A percentile compares a stretch with the other conserved stretches of the same genome.
Conservation (phyloP, 768 basidiomycete genomes). For the Leccinum ochraceum region DNA sequence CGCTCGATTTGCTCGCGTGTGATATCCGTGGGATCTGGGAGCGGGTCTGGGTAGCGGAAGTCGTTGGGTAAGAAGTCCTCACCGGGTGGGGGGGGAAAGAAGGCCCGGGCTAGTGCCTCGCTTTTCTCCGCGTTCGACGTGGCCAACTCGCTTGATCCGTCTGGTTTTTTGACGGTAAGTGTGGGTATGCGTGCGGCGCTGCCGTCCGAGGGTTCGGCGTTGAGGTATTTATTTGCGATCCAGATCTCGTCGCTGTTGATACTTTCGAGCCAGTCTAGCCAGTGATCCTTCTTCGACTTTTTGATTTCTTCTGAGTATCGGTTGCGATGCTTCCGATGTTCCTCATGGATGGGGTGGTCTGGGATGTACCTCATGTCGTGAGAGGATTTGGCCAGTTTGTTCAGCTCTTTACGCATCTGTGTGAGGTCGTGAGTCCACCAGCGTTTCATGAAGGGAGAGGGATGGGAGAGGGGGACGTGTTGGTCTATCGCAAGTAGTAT, state of each 20-base stretch:
- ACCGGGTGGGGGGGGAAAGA: not conserved
- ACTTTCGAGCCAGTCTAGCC: slow-evolving; percentile 11
- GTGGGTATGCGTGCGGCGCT: not conserved
- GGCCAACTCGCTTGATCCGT: not conserved
- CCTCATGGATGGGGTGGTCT: not conserved
- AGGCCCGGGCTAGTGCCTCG: not conserved
- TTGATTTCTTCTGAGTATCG: slow-evolving; percentile 1
- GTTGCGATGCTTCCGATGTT: not conserved
- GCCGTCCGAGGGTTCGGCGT: not conserved
- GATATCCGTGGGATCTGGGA: not conserved
- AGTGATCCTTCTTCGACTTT: slow-evolving; percentile 6
- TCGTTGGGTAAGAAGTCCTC: not conserved
- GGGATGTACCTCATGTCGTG: accelerated
- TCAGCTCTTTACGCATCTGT: not conserved
- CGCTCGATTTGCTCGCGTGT: not conserved
- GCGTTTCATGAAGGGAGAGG: not conserved
- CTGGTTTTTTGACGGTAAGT: not conserved
- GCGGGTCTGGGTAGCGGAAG: not conserved
- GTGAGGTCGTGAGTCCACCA: slow-evolving; percentile 2
- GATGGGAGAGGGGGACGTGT: not conserved
- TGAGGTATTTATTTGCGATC: slow-evolving; percentile 5
- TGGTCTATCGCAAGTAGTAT: accelerated
- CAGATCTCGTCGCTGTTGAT: not conserved
- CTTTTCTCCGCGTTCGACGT: not conserved
- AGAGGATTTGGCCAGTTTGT: not conserved